Base-by-base conservation (phyloP, 164 flowering plant species). In the Cinnamomum chago region DNA sequence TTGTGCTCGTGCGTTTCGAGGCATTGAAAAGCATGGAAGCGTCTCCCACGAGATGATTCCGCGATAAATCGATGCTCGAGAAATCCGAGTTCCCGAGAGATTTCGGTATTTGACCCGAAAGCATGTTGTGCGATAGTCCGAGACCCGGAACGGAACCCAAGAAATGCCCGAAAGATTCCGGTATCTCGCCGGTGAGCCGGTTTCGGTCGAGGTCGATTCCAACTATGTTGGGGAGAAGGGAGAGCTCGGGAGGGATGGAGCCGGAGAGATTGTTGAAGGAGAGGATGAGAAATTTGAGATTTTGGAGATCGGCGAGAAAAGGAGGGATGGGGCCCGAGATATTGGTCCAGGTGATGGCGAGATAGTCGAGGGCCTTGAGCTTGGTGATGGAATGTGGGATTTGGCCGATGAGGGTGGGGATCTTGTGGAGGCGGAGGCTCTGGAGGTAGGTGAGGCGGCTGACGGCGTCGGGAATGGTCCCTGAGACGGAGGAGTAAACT, bases 271-370 rank as follows among this genome's bases (percentile, higher is more conserved):
- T 66, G 79, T 92, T 92, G 82, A 78, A 84, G 28, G 90, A 80
- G 70, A 93, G 88, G 14, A 88, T 86, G 30, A 93, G 76, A 70
- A 50, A 78, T 1, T 70, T 72, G 68, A 27, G 58, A 76, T 72
- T 84, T 24, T 58, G 70, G 71, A 94, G 89, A 22, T 81, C 60
- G 77, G 80, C 60, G 50, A 95, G 79, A 73, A 86, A 90, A 1
- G 66, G 75, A 1, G 97, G 97, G 17, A 95, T 76, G 0, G 91
- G 73, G 18, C 97, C 95, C 25, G 95, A 76, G 50, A 93, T 76
- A 65, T 83, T 81, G 69, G 76, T 82, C 83, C 82, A 83, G 82
- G 81, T 84, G 27, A 94, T 71, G 1, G 76, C 68, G 28, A 90
- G 80, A 30, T 25, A 70, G 18, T 28, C 74, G 70, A 94, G 96